A percentile compares a stretch with the other conserved stretches of the same genome.
Conservation (phyloP, 2,329 filamentous ascomycete species). For the Botrytis fabae region DNA sequence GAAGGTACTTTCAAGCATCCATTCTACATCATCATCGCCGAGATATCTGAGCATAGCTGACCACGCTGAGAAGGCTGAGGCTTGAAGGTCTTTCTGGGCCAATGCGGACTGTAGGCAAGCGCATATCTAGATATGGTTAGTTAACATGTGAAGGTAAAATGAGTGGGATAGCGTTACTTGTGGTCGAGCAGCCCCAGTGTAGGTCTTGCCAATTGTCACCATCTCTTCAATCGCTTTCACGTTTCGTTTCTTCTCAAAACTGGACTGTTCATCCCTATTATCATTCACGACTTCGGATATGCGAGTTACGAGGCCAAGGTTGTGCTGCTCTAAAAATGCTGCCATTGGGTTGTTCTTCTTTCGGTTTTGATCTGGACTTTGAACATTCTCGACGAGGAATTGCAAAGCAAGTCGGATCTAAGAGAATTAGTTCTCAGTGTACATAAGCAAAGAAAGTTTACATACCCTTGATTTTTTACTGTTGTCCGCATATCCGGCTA, state of each 20-base stretch:
- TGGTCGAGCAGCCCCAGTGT: slow-evolving; percentile 77
- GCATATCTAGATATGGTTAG: slow-evolving; percentile 61
- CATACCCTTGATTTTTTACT: slow-evolving; percentile 59
- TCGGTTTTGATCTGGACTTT: slow-evolving; percentile 34
- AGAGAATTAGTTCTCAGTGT: not conserved
- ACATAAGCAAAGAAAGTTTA: not conserved
- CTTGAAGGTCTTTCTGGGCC: slow-evolving; percentile 69
- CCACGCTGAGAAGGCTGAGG: slow-evolving; percentile 83
- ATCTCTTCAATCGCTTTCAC: slow-evolving; percentile 86
- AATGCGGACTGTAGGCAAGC: slow-evolving; percentile 89
- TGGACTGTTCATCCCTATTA: slow-evolving; percentile 54
- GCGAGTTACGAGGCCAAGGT: slow-evolving; percentile 81
- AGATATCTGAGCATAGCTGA: slow-evolving; percentile 72
- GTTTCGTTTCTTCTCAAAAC: slow-evolving; percentile 71
- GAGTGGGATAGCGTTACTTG: slow-evolving; percentile 66
- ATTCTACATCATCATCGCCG: slow-evolving; percentile 74
- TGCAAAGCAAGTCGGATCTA: slow-evolving; percentile 41
- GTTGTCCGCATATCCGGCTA: slow-evolving; percentile 67
- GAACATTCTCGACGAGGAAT: slow-evolving; percentile 45
- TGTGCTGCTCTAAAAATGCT: slow-evolving; percentile 77
- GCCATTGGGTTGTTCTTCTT: slow-evolving; percentile 61
- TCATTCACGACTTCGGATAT: slow-evolving; percentile 80
- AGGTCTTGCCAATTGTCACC: slow-evolving; percentile 71
- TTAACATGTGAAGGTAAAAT: too few relatives aligned
- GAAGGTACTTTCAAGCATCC: slow-evolving; percentile 84